Conservation (phyloP, 2,329 filamentous ascomycete species). For the Ceratocystis albifundus region DNA sequence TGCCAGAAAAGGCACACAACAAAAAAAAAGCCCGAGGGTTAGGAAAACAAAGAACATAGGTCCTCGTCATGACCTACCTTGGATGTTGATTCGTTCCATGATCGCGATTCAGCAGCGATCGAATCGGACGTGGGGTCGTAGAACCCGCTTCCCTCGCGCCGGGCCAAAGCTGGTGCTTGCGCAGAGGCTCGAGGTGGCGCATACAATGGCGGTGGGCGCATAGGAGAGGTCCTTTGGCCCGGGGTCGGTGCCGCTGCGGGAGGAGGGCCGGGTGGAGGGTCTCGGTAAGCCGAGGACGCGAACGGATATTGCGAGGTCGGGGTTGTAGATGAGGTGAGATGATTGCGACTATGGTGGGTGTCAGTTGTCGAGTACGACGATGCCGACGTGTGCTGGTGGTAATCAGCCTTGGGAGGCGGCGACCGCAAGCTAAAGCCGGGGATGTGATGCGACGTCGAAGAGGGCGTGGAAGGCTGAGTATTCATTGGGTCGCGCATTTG, state of each 20-base stretch:
- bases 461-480: slow-evolving; percentile 27
- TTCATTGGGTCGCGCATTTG: slow-evolving; percentile 39
- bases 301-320: slow-evolving; percentile 34
- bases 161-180: slow-evolving; percentile 29
- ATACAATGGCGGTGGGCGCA: slow-evolving; percentile 22
- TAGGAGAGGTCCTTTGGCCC: slow-evolving; percentile 31
- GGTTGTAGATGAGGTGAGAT: slow-evolving; percentile 33
- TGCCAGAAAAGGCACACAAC: not conserved
- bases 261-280: slow-evolving; percentile 29
- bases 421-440: slow-evolving; percentile 40
- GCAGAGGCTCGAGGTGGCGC: slow-evolving; percentile 26
- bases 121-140: slow-evolving; percentile 45
- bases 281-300: slow-evolving; percentile 24
- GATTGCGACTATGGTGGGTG: not conserved
- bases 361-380: not conserved
- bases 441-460: slow-evolving; percentile 31
- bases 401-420: slow-evolving; percentile 29
- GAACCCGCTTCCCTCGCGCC: slow-evolving; percentile 36
- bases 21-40: not conserved
- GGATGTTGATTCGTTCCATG: slow-evolving; percentile 38
- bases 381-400: not conserved
- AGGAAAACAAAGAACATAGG: not conserved
- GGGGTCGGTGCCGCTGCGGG: slow-evolving; percentile 36
- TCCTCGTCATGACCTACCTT: slow-evolving; percentile 32
- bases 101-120: slow-evolving; percentile 35